A percentile compares a stretch with the other conserved stretches of the same genome.
These are phyloP conservation scores for Ilyonectria robusta DNA, from an alignment of 2,329 filamentous ascomycete genomes.

Conservation along the genomic window DNA sequence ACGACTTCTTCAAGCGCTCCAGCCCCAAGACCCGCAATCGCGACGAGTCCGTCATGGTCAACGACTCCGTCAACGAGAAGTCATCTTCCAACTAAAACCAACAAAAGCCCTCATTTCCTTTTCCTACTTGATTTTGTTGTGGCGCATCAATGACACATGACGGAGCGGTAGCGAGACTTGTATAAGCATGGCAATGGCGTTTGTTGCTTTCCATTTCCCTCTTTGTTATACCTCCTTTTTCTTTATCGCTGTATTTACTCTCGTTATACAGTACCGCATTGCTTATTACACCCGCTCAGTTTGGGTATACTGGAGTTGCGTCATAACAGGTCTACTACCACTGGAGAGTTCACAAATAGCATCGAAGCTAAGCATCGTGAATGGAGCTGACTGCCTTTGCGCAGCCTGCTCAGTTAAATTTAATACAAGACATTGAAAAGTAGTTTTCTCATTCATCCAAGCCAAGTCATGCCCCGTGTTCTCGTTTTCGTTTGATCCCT, in stretches of 20 bases:
- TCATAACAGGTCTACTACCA: not conserved
- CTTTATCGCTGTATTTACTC: not conserved
- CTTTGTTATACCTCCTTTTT: not conserved
- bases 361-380: not conserved
- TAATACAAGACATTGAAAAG: constrained; percentile 10
- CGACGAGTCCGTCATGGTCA: constrained; percentile 42
- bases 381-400: not conserved
- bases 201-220: constrained; percentile 25
- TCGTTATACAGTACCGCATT: not conserved
- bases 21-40: constrained; percentile 48
- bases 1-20: constrained; percentile 67
- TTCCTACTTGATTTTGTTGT: constrained; percentile 11
- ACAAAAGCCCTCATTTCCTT: not conserved
- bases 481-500: not conserved
- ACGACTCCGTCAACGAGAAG: constrained; percentile 50
- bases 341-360: not conserved
- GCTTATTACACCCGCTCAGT: not conserved
- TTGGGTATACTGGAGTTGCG: not conserved
- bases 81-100: constrained; percentile 34
- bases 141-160: constrained; percentile 12
- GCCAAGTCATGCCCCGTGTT: constrained; percentile 3
- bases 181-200: constrained; percentile 44
- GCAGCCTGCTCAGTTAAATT: not conserved
- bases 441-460: constrained; percentile 2
- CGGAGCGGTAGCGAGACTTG: constrained; percentile 30